Conservation (phyloP, 2,329 filamentous ascomycete species). For the Calonectria montana region DNA sequence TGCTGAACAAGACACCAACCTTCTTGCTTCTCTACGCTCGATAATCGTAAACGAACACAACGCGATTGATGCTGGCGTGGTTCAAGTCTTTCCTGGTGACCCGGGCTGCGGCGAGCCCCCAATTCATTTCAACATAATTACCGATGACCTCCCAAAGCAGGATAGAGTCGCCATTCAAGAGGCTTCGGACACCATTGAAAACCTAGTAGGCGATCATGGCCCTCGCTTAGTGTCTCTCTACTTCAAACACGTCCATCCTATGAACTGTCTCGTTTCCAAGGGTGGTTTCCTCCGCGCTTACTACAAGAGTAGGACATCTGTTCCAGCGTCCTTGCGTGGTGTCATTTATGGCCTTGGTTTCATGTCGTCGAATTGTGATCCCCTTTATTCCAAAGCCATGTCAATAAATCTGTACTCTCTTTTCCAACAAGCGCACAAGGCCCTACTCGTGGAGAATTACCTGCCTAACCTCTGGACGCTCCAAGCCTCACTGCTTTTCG, state of each 20-base stretch:
- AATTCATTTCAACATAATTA: conserved; percentile 51
- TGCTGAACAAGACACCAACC: conserved; percentile 23
- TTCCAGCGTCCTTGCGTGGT: conserved; percentile 51
- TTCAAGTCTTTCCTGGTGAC: conserved; percentile 22
- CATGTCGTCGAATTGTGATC: conserved; percentile 3
- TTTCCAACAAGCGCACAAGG: conserved; percentile 45
- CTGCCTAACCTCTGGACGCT: conserved; percentile 51
- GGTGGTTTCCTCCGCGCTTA: conserved; percentile 47
- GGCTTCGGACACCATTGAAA: conserved; percentile 50
- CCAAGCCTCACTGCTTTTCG: conserved; percentile 51
- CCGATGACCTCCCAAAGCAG: conserved; percentile 48
- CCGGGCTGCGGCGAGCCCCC: conserved; percentile 40
- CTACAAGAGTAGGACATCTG: conserved; percentile 39
- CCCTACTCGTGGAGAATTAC: conserved; percentile 51
- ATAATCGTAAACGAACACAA: conserved; percentile 22
- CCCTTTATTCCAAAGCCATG: conserved; percentile 36
- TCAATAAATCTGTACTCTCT: conserved; percentile 46
- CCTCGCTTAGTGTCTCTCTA: conserved; percentile 49
- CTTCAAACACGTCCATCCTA: conserved; percentile 53
- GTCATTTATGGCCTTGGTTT: conserved; percentile 35
- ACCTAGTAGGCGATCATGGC: conserved; percentile 44
- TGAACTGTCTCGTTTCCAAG: conserved; percentile 50
- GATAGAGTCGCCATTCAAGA: conserved; percentile 46
- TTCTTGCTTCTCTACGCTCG: conserved; percentile 19
- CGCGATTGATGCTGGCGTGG: conserved; percentile 12